Conservation (phyloP, 768 basidiomycete genomes). For the Phallus indusiatus region DNA sequence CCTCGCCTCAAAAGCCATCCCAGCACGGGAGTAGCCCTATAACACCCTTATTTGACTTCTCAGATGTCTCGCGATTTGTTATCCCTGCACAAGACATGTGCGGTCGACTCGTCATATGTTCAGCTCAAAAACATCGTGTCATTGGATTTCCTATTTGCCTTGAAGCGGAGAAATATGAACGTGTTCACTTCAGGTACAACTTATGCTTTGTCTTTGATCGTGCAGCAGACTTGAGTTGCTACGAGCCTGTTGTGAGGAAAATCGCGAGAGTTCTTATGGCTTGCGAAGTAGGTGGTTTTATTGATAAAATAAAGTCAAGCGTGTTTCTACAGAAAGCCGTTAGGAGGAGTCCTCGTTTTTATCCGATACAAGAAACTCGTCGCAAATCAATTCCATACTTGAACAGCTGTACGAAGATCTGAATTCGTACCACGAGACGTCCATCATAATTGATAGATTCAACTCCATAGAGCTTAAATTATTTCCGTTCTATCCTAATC, state of each 20-base stretch:
- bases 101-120: constrained; percentile 80
- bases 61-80: constrained; percentile 87
- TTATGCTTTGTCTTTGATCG: constrained; percentile 95
- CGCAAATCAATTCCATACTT: constrained; percentile 65
- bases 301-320: not conserved
- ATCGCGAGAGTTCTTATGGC: constrained; percentile 79
- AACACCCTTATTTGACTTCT: constrained; percentile 71
- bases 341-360: constrained; percentile 88
- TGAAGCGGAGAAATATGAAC: constrained; percentile 55
- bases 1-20: constrained; percentile 4
- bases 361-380: constrained; percentile 59
- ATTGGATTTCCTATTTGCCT: constrained; percentile 87
- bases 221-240: constrained; percentile 85
- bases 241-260: constrained; percentile 93
- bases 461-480: constrained; percentile 95
- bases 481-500: constrained; percentile 95
- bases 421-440: constrained; percentile 95
- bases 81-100: constrained; percentile 83
- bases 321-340: not conserved
- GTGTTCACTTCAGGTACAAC: constrained; percentile 90
- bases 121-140: constrained; percentile 73
- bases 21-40: not conserved
- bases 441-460: constrained; percentile 78
- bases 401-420: constrained; percentile 96
- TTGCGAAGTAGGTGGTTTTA: constrained; percentile 63